Conservation (phyloP, 2,329 filamentous ascomycete genomes). For the Neonectria punicea region DNA sequence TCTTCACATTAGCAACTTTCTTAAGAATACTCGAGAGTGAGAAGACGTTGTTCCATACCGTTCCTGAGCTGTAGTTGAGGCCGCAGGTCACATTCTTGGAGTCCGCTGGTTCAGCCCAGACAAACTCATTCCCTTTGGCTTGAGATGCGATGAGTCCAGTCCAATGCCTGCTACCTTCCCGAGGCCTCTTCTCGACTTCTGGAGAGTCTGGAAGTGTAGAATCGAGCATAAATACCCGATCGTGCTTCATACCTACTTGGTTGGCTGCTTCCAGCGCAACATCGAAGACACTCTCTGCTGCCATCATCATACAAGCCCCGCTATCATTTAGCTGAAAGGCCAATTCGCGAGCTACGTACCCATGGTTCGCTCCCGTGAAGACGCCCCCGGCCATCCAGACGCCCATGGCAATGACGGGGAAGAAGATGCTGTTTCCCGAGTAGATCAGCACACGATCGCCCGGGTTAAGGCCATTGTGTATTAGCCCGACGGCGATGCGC, state of each 20-base stretch:
- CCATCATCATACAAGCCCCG: conserved; percentile 73
- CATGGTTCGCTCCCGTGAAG: conserved; percentile 80
- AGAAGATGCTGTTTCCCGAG: conserved; percentile 78
- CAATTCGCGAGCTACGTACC: conserved; percentile 74
- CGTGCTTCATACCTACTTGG: conserved; percentile 62
- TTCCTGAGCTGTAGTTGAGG: conserved; percentile 83
- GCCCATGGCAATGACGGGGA: conserved; percentile 76
- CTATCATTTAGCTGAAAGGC: conserved; percentile 80
- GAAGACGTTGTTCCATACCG: conserved; percentile 46
- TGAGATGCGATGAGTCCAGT: conserved; percentile 65
- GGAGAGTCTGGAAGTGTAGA: conserved; percentile 59
- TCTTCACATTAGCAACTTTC: conserved; percentile 7
- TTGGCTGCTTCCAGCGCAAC: conserved; percentile 74
- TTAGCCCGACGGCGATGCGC: conserved; percentile 75
- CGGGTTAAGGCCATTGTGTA: conserved; percentile 68
- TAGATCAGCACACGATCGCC: conserved; percentile 80
- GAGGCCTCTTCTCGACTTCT: conserved; percentile 24
- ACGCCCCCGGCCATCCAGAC: conserved; percentile 81
- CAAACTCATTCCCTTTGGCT: conserved; percentile 65
- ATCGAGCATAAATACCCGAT: conserved; percentile 74
- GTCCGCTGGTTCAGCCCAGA: conserved; percentile 69
- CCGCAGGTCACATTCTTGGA: conserved; percentile 67
- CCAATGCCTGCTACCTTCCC: conserved; percentile 64
- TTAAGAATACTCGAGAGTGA: neutral
- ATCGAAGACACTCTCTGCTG: conserved; percentile 67